phyloP scores from a whole-genome alignment of 345 rosid species.

The Acer negundo region DNA sequence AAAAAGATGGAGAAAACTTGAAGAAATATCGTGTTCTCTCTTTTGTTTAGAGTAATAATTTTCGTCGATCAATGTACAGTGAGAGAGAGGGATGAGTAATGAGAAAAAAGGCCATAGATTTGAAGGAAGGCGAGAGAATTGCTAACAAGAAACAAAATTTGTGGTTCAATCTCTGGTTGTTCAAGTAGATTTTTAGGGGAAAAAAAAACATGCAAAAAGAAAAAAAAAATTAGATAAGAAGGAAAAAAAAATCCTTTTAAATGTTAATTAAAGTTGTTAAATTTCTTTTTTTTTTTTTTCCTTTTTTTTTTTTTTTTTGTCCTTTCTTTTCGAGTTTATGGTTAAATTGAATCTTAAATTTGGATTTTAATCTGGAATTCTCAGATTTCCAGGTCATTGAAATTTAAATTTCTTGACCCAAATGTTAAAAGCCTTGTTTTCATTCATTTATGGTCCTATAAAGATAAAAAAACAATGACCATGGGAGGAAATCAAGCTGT shows the following conservation, averaged over 20 bases:
- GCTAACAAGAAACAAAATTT: not conserved
- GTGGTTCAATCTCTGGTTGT: slow-evolving; percentile 19
- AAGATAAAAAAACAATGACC: not conserved
- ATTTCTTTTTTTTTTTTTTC: not conserved
- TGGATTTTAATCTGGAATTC: not conserved
- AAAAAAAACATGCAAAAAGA: slow-evolving; percentile 4
- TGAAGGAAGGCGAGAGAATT: not conserved
- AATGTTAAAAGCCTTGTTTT: no score
- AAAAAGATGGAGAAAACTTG: slow-evolving; percentile 3
- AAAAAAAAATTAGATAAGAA: not conserved
- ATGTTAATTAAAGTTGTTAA: slow-evolving; percentile 6
- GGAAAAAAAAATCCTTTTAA: slow-evolving; percentile 3
- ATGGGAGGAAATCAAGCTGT: no score
- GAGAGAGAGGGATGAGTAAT: slow-evolving; percentile 9
- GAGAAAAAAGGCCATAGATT: not conserved
- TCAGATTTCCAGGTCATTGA: no score
- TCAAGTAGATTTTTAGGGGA: slow-evolving; percentile 10
- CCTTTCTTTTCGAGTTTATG: not conserved
- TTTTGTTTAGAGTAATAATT: slow-evolving; percentile 48
- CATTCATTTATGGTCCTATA: not conserved
- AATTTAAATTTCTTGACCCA: not conserved
- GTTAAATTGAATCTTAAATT: not conserved
- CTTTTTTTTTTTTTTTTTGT: not conserved
- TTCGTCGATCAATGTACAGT: slow-evolving; percentile 66
- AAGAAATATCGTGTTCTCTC: slow-evolving; percentile 24